Evolutionary conservation across 805 yeast genomes (phyloP).

Genomic region (Candida dajiaensis): DNA sequence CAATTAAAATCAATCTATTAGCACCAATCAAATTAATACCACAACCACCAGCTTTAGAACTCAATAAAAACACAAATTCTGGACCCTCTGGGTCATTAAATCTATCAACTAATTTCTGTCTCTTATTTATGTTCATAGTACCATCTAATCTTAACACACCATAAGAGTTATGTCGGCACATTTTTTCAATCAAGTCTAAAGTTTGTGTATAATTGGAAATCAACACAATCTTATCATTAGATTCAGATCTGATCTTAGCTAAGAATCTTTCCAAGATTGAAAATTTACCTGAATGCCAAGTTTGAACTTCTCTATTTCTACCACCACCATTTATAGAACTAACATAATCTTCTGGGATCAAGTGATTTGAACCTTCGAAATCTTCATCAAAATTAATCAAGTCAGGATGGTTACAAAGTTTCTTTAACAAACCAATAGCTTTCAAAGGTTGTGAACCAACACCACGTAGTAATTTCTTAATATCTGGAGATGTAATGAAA

Average conservation of each 20-base stretch:
- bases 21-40: conserved; percentile 98
- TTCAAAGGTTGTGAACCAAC: conserved; percentile 77
- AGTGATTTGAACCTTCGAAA: conserved; percentile 56
- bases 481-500: conserved; percentile 75
- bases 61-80: conserved; percentile 82
- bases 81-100: conserved; percentile 87
- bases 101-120: conserved; percentile 86
- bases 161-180: conserved; percentile 72
- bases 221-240: conserved; percentile 90
- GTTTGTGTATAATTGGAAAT: conserved; percentile 96
- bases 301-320: conserved; percentile 67
- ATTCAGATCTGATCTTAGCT: conserved; percentile 65
- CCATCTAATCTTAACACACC: conserved; percentile 87
- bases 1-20: conserved; percentile 79
- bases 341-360: conserved; percentile 72
- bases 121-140: conserved; percentile 82
- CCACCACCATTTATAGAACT: conserved; percentile 39
- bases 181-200: conserved; percentile 77
- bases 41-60: conserved; percentile 98
- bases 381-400: conserved; percentile 71
- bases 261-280: conserved; percentile 79
- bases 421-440: conserved; percentile 84
- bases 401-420: conserved; percentile 93
- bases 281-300: conserved; percentile 85
- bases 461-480: conserved; percentile 59